Evolutionary conservation across 805 yeast genomes (phyloP), one percentile per base, ranked within the genome.

Genomic region (Candida nanaspora): DNA sequence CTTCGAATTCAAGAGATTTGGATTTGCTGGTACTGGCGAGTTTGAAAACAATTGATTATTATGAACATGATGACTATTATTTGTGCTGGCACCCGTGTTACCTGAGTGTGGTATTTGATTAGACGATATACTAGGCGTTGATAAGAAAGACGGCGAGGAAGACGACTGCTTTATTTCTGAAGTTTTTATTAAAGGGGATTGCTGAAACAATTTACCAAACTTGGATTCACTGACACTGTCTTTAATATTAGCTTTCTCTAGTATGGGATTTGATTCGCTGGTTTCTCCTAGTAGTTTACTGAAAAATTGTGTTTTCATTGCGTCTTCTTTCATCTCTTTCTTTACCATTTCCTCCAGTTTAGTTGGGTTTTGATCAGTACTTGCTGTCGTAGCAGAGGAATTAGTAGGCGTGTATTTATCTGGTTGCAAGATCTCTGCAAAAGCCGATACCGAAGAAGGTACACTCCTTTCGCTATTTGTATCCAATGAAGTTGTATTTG

Each of bases 231-330:
- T 48, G 1, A 50, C 40, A 6, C 44, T 41, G 23, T 39, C 35
- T 21, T 21, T 22, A 6, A 22, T 21, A 14, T 14, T 21, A 14
- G 35, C 35, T n/a, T 33, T 22, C 21, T 20, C 27, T 20, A 27
- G 18, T 13, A n/a, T 18, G 20, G 25, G 33, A 16, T 21, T 39
- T 35, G 14, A 39, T 41, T 11, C 39, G 39, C 21, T 35, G 21
- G n/a, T 14, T 14, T 16, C 3, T 10, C 39, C 22, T 14, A 52
- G 27, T 19, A 53, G 40, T 11, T 48, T 42, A 31, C 40, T 48
- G 28, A 55, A 53, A 38, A 55, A 55, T 21, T 44, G 47, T n/a
- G 41, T 41, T 30, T 55, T 53, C n/a, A 41, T 25, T 11, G 50
- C 49, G 19, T 50, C 53, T 31, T 35, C 29, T 34, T 34, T 34